Evolutionary conservation across 768 basidiomycete species (phyloP).

Genomic region (Asterophora parasitica): DNA sequence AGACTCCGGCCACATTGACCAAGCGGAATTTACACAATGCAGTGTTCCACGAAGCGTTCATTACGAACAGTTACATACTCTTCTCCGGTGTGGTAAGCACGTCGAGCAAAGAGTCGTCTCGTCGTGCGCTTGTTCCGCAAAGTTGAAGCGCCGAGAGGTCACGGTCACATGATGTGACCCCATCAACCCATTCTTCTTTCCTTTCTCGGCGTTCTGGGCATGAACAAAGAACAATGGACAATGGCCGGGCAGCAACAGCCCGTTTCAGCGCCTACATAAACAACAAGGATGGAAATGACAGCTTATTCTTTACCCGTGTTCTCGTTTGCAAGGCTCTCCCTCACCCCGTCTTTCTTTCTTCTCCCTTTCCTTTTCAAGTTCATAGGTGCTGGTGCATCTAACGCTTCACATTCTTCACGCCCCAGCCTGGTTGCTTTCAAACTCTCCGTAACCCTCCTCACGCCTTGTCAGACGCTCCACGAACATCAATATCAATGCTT

Average conservation of each 20-base stretch:
- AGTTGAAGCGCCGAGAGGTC: too few species aligned
- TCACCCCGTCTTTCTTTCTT: constrained; percentile 8
- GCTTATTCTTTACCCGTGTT: background rate
- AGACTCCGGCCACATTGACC: too few species aligned
- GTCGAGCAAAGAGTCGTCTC: too few species aligned
- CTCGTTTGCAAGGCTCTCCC: constrained; percentile 2
- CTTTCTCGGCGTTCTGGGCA: too few species aligned
- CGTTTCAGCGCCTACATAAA: constrained; percentile 7
- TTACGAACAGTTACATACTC: too few species aligned
- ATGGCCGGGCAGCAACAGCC: background rate
- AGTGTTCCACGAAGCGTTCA: too few species aligned
- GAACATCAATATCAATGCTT: constrained; percentile 9
- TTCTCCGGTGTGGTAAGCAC: too few species aligned
- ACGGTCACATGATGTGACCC: background rate
- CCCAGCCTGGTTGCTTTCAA: constrained; percentile 12
- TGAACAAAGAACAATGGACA: constrained; percentile 8
- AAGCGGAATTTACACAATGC: too few species aligned
- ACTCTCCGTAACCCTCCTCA: background rate
- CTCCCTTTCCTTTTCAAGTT: constrained; percentile 12
- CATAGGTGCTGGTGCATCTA: constrained; percentile 20
- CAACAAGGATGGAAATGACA: background rate
- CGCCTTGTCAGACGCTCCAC: background rate
- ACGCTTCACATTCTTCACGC: constrained; percentile 3
- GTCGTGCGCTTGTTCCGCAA: too few species aligned
- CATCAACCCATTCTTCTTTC: too few species aligned